Conservation (phyloP, 2,329 filamentous ascomycete species). For the Ramularia endophylla region DNA sequence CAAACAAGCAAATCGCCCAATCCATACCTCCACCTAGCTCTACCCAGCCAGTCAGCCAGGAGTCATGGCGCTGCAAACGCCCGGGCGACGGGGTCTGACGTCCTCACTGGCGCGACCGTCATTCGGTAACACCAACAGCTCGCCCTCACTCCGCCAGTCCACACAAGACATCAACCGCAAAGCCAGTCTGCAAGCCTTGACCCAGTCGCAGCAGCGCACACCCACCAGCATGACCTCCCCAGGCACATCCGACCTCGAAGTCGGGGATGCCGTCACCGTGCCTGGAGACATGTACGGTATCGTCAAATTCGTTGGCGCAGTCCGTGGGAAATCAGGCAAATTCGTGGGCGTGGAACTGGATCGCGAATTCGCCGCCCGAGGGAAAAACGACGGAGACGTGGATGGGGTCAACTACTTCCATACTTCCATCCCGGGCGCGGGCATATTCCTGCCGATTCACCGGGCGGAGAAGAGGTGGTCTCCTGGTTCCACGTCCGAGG, state of each 20-base stretch:
- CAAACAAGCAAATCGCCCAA: too few relatives aligned
- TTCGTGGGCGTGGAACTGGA: conserved; percentile 92
- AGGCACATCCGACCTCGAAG: conserved; percentile 46
- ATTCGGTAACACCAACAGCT: conserved; percentile 33
- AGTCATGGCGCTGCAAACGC: conserved; percentile 39
- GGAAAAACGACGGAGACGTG: conserved; percentile 95
- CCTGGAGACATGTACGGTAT: conserved; percentile 88
- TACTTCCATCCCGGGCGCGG: conserved; percentile 70
- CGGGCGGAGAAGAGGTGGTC: conserved; percentile 68
- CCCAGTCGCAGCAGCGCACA: conserved; percentile 43
- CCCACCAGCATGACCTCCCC: conserved; percentile 43
- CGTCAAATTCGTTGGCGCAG: conserved; percentile 80
- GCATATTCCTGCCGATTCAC: conserved; percentile 85
- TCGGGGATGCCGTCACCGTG: conserved; percentile 84
- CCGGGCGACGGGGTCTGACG: conserved; percentile 29
- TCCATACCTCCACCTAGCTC: too few relatives aligned
- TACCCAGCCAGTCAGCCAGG: not conserved
- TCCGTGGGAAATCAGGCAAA: conserved; percentile 80
- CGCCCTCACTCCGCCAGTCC: conserved; percentile 36
- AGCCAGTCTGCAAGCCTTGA: conserved; percentile 64
- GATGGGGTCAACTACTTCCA: conserved; percentile 74
- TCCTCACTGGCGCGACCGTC: conserved; percentile 29
- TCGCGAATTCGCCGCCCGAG: conserved; percentile 69
- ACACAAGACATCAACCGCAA: conserved; percentile 57
- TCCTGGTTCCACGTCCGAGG: conserved; percentile 44